Percentiles rank a stretch among this genome's conserved stretches.
phyloP scores from a whole-genome alignment of 495 filamentous ascomycete genomes.

The Oidiodendron maius region DNA sequence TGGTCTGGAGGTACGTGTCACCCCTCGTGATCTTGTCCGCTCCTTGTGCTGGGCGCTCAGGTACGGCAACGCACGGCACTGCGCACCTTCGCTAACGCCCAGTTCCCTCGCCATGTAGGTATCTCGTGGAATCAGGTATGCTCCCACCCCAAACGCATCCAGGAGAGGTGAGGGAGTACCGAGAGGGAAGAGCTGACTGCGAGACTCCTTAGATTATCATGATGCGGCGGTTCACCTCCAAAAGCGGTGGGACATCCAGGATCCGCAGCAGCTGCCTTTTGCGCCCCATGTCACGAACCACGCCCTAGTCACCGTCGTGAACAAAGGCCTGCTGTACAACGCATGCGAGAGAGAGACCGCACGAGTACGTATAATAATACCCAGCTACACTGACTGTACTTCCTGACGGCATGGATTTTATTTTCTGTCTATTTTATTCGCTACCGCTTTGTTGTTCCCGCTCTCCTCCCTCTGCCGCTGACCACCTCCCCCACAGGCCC shows the following conservation, averaged over 20 bases:
- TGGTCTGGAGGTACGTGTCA: conserved; percentile 87
- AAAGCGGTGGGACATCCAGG: conserved; percentile 68
- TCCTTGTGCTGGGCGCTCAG: conserved; percentile 3
- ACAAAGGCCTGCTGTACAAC: conserved; percentile 72
- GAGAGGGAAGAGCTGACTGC: too few species aligned
- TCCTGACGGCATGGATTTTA: too few species aligned
- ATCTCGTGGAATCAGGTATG: conserved; percentile 85
- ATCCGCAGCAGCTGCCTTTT: conserved; percentile 71
- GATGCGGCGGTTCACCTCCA: conserved; percentile 76
- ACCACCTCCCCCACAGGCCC: conserved; percentile 5
- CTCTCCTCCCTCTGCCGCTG: conserved; percentile 4
- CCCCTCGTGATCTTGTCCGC: conserved; percentile 21
- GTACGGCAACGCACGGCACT: conserved; percentile 11
- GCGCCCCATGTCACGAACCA: conserved; percentile 69
- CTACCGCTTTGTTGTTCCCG: conserved; percentile 6
- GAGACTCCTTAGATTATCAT: conserved; percentile 45
- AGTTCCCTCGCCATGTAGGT: conserved; percentile 48
- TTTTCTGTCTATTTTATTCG: too few species aligned
- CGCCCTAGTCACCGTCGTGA: conserved; percentile 67
- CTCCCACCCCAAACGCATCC: too few species aligned
- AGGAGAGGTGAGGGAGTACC: too few species aligned
- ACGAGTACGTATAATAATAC: conserved; percentile 53
- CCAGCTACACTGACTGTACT: too few species aligned
- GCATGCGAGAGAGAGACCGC: conserved; percentile 57
- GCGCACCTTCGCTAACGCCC: conserved; percentile 18